Conservation (phyloP, 2,329 filamentous ascomycete species). For the Penicillium sp. region DNA sequence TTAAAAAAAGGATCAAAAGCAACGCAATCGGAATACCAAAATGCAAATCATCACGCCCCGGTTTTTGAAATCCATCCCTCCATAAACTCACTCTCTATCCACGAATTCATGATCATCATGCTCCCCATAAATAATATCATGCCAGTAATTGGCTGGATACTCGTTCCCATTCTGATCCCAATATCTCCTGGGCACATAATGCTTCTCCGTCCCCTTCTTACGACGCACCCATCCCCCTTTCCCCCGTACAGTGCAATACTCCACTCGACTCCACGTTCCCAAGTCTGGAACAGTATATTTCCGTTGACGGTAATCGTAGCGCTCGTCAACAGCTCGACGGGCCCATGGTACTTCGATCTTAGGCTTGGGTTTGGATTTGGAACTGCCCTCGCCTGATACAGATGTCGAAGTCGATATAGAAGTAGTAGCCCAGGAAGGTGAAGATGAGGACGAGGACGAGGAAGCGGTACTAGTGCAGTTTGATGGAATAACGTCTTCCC, state of each 20-base stretch:
- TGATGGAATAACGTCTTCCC: neutral
- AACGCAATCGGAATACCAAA: neutral
- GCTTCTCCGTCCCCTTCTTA: constrained; percentile 11
- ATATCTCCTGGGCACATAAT: constrained; percentile 24
- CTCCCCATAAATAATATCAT: constrained; percentile 26
- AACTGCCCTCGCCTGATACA: neutral
- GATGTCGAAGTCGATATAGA: neutral
- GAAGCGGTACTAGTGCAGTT: neutral
- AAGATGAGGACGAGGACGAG: neutral
- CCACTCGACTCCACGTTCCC: constrained; percentile 31
- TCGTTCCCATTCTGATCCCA: constrained; percentile 26
- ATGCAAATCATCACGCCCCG: neutral
- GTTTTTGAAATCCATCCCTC: neutral
- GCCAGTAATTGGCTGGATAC: constrained; percentile 21
- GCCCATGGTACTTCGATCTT: constrained; percentile 19
- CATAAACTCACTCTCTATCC: neutral
- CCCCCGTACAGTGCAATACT: constrained; percentile 25
- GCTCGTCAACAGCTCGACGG: constrained; percentile 18
- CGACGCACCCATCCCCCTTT: constrained; percentile 1
- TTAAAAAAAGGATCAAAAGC: neutral
- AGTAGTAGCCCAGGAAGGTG: neutral
- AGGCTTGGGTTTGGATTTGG: neutral
- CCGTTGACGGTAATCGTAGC: constrained; percentile 35
- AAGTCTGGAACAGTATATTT: constrained; percentile 29
- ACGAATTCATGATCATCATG: constrained; percentile 7